A percentile compares a stretch with the other conserved stretches of the same genome.
Conservation (phyloP, 139 green algal genomes). For the Trebouxia sp. region DNA sequence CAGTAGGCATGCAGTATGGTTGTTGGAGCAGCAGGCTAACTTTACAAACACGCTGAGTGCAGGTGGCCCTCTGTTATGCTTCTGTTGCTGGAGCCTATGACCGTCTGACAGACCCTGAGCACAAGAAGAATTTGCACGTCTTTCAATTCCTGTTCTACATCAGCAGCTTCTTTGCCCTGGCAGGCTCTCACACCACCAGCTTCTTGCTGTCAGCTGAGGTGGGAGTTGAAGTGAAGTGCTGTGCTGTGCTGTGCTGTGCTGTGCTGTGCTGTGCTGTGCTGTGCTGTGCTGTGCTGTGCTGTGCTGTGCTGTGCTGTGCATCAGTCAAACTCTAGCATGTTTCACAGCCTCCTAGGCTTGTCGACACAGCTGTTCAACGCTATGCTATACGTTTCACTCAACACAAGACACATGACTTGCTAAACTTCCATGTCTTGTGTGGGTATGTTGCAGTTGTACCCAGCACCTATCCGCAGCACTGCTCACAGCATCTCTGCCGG, state of each 20-base stretch:
- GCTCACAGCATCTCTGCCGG: no score
- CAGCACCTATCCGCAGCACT: no score
- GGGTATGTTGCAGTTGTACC: no score
- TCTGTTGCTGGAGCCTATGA: conserved; percentile 1
- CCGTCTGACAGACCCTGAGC: neutral
- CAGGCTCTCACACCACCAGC: neutral
- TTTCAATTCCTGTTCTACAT: conserved; percentile 39
- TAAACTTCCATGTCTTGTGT: no score
- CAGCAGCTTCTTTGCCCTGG: neutral
- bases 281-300: neutral
- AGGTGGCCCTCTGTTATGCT: conserved; percentile 14
- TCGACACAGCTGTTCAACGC: no score
- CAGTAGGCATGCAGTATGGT: no score
- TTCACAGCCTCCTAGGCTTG: no score
- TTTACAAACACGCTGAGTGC: neutral
- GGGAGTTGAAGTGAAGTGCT: no score
- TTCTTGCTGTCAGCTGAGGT: neutral
- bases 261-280: neutral
- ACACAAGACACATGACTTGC: no score
- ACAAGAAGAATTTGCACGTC: conserved; percentile 24
- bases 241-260: neutral
- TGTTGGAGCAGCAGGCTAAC: no score
- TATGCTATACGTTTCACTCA: no score
- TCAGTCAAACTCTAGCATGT: no score
- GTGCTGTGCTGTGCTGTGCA: neutral